Evolutionary conservation across 257 asterid species (phyloP).

Genomic region (Gentiana dahurica): DNA sequence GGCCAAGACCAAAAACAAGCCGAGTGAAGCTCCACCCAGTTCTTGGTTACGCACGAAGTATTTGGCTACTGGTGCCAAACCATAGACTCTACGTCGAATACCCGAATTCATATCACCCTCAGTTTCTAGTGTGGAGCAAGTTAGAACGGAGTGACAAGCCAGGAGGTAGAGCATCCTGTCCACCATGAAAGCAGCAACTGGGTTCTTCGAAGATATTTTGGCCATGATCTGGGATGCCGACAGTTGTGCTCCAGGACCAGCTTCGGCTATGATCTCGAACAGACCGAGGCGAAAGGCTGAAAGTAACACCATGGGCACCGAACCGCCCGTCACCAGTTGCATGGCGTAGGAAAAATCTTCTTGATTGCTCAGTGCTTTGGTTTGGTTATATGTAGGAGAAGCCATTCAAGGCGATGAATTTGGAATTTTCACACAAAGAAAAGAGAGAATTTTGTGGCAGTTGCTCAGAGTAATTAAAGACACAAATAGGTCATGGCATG

Average conservation of each 20-base stretch:
- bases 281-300: constrained; percentile 24
- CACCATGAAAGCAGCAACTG: constrained; percentile 14
- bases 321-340: constrained; percentile 11
- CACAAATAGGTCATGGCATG: too few species aligned
- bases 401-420: background rate
- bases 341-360: constrained; percentile 14
- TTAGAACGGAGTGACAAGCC: constrained; percentile 20
- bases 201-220: constrained; percentile 10
- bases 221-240: constrained; percentile 23
- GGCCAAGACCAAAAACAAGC: constrained; percentile 3
- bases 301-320: constrained; percentile 20
- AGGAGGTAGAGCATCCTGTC: constrained; percentile 34
- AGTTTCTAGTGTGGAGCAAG: background rate
- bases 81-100: background rate
- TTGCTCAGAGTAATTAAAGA: too few species aligned
- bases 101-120: background rate
- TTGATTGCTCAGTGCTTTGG: background rate
- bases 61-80: constrained; percentile 4
- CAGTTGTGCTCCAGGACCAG: constrained; percentile 11
- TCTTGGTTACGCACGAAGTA: background rate
- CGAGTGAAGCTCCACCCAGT: background rate
- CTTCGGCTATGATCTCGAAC: constrained; percentile 25
- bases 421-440: too few species aligned
- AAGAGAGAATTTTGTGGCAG: too few species aligned
- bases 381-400: background rate